Base-by-base conservation (phyloP, 495 filamentous ascomycete genomes). In the Trichoderma asperelloides region DNA sequence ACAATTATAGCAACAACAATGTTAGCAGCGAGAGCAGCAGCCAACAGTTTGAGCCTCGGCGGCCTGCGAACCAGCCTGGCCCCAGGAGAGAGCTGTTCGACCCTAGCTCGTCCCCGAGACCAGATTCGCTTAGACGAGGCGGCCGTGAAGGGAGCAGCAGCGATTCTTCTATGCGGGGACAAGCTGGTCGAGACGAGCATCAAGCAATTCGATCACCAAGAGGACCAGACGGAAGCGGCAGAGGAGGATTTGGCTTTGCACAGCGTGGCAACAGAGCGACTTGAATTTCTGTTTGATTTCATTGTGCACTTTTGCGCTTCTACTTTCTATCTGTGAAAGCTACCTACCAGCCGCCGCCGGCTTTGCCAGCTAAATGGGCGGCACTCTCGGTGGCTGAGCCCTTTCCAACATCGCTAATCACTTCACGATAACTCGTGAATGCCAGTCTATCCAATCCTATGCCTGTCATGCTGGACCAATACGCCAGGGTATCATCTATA, bases 371-470 rank as follows among this genome's bases (percentile, higher is more conserved):
- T 72, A 98, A 80, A 72, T 96, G 92, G 62, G 91, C 88, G 21
- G 95, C 93, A 65, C 89, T 85, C 67, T 92, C 87, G n/a, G 91
- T 90, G 74, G 90, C 89, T 66, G 77, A 84, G 57, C 86, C 81
- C 76, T 95, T 96, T 51, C 94, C 94, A 13, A 98, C 91, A 77
- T 97, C 93, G 76, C 96, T 97, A 70, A 96, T 89, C 3, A 98
- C 94, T 77, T 89, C 87, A 62, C 95, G 86, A 76, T 93, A 98
- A 41, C 85, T 93, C 47, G 95, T 98, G 72, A 87, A 91, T 25
- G 87, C 85, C 71, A 98, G 76, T 69, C 85, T 91, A 23, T 89
- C 87, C 69, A 91, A 77, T 16, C 83, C 81, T 66, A 94, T 86
- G 25, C 85, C 84, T 68, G 90, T 92, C 49, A 86, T 78, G 8